phyloP scores from a whole-genome alignment of 2,329 filamentous ascomycete genomes.

The Dactylellina haptotyla region DNA sequence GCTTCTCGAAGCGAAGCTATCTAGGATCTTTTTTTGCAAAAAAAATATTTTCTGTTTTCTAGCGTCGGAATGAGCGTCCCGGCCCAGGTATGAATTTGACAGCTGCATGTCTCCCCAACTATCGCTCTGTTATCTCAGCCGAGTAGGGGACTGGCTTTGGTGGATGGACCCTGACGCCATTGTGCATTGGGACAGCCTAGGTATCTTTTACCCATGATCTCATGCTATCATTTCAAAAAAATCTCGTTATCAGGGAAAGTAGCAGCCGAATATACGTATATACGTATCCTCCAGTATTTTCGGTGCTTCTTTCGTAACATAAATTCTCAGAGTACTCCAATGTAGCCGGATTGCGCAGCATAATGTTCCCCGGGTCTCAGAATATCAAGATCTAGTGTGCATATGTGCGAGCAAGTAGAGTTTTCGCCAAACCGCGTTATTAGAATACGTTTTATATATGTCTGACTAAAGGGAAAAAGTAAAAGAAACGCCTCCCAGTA shows the following conservation, averaged over 20 bases:
- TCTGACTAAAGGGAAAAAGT: too few species aligned
- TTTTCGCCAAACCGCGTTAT: too few species aligned
- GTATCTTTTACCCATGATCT: constrained; percentile 6
- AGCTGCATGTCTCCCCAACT: constrained; percentile 24
- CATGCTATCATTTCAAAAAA: constrained; percentile 5
- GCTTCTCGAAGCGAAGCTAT: constrained; percentile 8
- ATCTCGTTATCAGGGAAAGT: too few species aligned
- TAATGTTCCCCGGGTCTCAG: too few species aligned
- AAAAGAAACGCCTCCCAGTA: too few species aligned
- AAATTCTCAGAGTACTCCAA: too few species aligned
- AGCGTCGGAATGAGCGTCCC: constrained; percentile 37
- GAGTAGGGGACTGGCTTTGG: constrained; percentile 15
- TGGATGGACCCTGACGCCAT: constrained; percentile 45
- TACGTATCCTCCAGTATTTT: too few species aligned
- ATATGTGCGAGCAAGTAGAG: too few species aligned
- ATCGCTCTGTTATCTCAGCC: constrained; percentile 4
- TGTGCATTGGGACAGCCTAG: constrained; percentile 16
- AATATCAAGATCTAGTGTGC: too few species aligned
- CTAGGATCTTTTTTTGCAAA: neutral
- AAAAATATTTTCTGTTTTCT: constrained; percentile 41
- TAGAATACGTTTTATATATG: neutral
- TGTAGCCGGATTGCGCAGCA: too few species aligned
- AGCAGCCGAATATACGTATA: too few species aligned
- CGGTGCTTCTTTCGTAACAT: too few species aligned
- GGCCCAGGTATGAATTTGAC: constrained; percentile 12